Evolutionary conservation across 108 stramenopile genomes (phyloP), one percentile per base, ranked within the genome.

Genomic region (Fragilaria crotonensis): DNA sequence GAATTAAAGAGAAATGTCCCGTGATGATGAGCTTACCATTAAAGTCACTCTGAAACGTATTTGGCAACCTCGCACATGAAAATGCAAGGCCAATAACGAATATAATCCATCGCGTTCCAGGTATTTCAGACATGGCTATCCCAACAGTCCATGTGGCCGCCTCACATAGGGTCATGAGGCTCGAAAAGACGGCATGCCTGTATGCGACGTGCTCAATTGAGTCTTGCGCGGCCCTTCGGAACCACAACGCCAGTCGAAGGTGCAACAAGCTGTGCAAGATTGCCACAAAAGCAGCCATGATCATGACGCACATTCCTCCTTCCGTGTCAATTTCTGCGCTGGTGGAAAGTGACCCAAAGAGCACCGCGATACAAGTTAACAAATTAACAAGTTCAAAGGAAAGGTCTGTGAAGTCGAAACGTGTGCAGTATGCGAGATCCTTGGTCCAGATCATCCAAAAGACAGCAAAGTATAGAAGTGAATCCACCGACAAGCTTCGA

Each of bases 361-460:
- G 55, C 4, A 90, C 71, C 1, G 83, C 85, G 71, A 90, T 86
- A 66, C 89, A 90, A 5, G 79, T 78, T 57, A 87, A 47, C 23
- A 90, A 48, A 3, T 82, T 84, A 45, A 67, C 76, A 0, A 79
- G 30, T 22, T 84, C 78, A n/a, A 79, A 80, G 41, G 76, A 80
- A 48, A 90, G 61, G 56, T 90, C 89, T 20, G 83, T 78, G 14
- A 85, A 87, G 60, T 90, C 89, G 49, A 90, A 90, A 21, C 89
- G 65, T 5, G 85, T 90, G 19, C 72, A 72, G 52, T 85, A 90
- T 28, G 57, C 49, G 0, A 80, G 79, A 59, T 90, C 83, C 69
- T 90, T 90, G 54, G 70, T 58, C 85, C 85, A 90, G 21, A 90
- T 80, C 44, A 63, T 72, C 82, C 83, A 90, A 75, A 90, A 90